These are phyloP conservation scores for Adiantum capillusveneris DNA, from an alignment of 75 land plant genomes.

Conservation along the genomic window DNA sequence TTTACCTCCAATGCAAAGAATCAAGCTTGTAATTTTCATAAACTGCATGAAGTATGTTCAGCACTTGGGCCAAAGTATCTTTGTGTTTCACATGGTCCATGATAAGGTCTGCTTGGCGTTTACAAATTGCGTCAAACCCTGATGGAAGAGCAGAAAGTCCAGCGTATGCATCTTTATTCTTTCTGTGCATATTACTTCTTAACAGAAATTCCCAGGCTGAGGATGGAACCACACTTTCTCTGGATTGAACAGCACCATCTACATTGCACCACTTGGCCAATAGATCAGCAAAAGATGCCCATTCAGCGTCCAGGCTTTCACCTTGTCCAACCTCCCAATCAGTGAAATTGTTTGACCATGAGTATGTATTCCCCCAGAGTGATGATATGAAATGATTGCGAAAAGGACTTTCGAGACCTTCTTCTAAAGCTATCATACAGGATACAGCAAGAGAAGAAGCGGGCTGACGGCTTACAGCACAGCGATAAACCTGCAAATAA, in stretches of 20 bases:
- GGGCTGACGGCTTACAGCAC: slow-evolving; percentile 53
- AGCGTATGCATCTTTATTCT: slow-evolving; percentile 23
- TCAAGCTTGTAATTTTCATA: slow-evolving; percentile 90
- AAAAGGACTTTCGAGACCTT: slow-evolving; percentile 57
- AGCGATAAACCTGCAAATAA: slow-evolving; percentile 63
- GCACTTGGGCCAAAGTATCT: slow-evolving; percentile 43
- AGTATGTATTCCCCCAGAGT: slow-evolving; percentile 50
- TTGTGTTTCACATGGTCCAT: not conserved
- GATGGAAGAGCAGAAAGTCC: slow-evolving; percentile 4
- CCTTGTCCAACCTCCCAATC: slow-evolving; percentile 21
- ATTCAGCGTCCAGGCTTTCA: slow-evolving; percentile 49
- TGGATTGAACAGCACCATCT: slow-evolving; percentile 1
- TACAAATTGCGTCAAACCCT: not conserved
- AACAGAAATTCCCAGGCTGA: slow-evolving; percentile 74
- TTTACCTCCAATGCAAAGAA: slow-evolving; percentile 64
- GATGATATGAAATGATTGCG: slow-evolving; percentile 46
- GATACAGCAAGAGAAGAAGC: slow-evolving; percentile 59
- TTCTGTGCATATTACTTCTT: slow-evolving; percentile 60
- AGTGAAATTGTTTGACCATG: slow-evolving; percentile 17
- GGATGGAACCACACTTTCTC: slow-evolving; percentile 6
- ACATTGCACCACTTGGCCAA: slow-evolving; percentile 35
- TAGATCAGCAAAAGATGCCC: slow-evolving; percentile 57
- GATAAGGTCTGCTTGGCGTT: not conserved
- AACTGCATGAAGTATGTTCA: slow-evolving; percentile 74
- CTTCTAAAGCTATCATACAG: slow-evolving; percentile 74